These are phyloP conservation scores for Theobroma cacao DNA, from an alignment of 345 rosid species.

Conservation along the genomic window DNA sequence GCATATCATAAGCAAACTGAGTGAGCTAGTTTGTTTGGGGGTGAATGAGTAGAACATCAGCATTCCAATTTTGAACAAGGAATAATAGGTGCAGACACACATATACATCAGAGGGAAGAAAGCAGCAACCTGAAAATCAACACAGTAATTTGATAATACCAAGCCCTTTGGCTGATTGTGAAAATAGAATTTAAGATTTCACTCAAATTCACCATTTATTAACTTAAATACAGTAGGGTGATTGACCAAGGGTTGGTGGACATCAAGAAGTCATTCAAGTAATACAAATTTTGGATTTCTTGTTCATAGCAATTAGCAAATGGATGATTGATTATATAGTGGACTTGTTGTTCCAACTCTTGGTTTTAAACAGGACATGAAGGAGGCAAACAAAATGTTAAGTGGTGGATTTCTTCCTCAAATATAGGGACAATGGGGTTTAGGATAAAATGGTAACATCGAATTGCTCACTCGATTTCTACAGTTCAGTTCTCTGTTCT, in stretches of 20 bases:
- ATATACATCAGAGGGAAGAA: constrained; percentile 79
- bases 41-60: constrained; percentile 81
- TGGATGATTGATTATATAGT: background rate
- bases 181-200: background rate
- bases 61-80: constrained; percentile 78
- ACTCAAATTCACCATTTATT: background rate
- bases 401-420: background rate
- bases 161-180: background rate
- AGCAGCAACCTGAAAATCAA: constrained; percentile 50
- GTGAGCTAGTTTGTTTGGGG: constrained; percentile 74
- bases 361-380: background rate
- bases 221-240: background rate
- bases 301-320: background rate
- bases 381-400: background rate
- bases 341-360: background rate
- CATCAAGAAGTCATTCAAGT: background rate
- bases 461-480: background rate
- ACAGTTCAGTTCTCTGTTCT: constrained; percentile 1
- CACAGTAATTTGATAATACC: background rate
- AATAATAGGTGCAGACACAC: constrained; percentile 80
- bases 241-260: background rate
- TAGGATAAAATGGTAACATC: background rate
- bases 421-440: background rate
- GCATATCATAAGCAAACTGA: constrained; percentile 86
- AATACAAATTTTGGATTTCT: background rate